Base-by-base conservation (phyloP, 2,329 filamentous ascomycete species). In the Cladophialophora immunda region DNA sequence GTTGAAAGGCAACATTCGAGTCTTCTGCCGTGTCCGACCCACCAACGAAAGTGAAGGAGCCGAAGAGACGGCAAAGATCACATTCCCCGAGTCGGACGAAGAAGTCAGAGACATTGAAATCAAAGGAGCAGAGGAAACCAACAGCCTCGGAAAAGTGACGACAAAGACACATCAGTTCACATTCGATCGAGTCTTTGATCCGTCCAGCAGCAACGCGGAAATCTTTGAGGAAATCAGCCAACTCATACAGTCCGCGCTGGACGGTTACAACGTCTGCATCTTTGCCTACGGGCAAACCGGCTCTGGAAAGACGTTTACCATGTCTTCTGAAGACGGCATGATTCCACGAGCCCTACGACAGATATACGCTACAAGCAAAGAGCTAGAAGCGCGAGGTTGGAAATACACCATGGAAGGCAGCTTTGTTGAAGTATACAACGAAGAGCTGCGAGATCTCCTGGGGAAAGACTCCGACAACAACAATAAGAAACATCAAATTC, bases 231-330 rank as follows among this genome's bases (percentile, higher is more conserved):
- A 99, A 77, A 98, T 98, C 76, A 96, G 93, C 64, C 95, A 99
- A 77, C 87, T 99, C 36, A 94, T 99, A 1, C 95, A 99, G 79
- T 97, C 92, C 73, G 95, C 96, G 0, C 85, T 99, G 45, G 95
- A 99, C 75, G 95, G 95, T 1, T 99, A 97, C 82, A 99, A 98
- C 73, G 95, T 99, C 59, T 98, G 94, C 79, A 98, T 99, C 70
- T 97, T 99, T 81, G 97, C 94, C 76, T 99, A 99, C 76, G 95
- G 95, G 52, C 95, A 99, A 79, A 99, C 95, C 0, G 95, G 95
- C 3, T 95, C 94, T 19, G 95, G 95, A 67, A 99, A 99, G 84
- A 99, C 95, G 0, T 92, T 90, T 76, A 98, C 95, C 3, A 99
- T 99, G 95, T 96, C 92, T 9, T 91, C 90, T 0, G 80, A 83